These are phyloP conservation scores for Monosporascus sp. DNA, from an alignment of 2,329 filamentous ascomycete species.

Conservation along the genomic window DNA sequence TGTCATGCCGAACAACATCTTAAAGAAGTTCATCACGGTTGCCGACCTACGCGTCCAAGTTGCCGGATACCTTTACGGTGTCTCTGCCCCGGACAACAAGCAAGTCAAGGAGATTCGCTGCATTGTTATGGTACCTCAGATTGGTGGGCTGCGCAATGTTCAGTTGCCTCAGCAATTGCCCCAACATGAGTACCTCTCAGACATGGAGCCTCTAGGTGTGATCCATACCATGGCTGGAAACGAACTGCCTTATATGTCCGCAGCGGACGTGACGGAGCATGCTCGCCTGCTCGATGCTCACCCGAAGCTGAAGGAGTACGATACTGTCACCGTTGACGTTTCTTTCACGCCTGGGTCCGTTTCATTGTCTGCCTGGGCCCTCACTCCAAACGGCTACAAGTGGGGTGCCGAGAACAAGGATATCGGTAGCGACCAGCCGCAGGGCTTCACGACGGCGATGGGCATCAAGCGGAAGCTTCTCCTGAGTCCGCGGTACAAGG, in stretches of 20 bases:
- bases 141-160: slow-evolving; percentile 86
- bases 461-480: slow-evolving; percentile 94
- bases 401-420: slow-evolving; percentile 98
- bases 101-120: slow-evolving; percentile 96
- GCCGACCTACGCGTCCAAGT: slow-evolving; percentile 95
- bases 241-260: slow-evolving; percentile 94
- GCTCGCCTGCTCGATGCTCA: slow-evolving; percentile 84
- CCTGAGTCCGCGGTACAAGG: slow-evolving; percentile 86
- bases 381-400: slow-evolving; percentile 88
- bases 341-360: slow-evolving; percentile 96
- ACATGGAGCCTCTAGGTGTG: slow-evolving; percentile 84
- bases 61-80: slow-evolving; percentile 90
- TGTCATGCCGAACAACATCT: slow-evolving; percentile 97
- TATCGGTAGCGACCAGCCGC: slow-evolving; percentile 83
- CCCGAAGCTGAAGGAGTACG: slow-evolving; percentile 73
- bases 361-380: slow-evolving; percentile 86
- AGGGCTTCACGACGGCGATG: slow-evolving; percentile 87
- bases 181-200: slow-evolving; percentile 83
- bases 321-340: slow-evolving; percentile 90
- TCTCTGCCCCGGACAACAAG: slow-evolving; percentile 87
- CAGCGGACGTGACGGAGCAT: slow-evolving; percentile 90
- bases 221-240: slow-evolving; percentile 96
- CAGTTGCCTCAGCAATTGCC: slow-evolving; percentile 87
- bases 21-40: slow-evolving; percentile 97
- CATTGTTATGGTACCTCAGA: slow-evolving; percentile 96